Evolutionary conservation across 148 eudicot species (phyloP), one percentile per base, ranked within the genome.

Genomic region (Persicaria maculosa): DNA sequence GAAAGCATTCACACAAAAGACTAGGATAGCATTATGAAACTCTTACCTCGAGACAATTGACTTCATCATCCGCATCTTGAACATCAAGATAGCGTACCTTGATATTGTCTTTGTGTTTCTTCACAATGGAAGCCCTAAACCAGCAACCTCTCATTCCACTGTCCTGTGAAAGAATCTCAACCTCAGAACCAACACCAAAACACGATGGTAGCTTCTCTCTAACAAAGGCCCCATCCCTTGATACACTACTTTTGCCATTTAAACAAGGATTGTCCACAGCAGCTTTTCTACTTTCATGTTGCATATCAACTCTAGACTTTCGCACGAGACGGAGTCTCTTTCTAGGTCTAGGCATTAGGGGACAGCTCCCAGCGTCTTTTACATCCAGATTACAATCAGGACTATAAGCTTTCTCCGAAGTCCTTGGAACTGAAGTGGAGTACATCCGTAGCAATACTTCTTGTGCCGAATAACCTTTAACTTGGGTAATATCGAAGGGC

Each of bases 111-210:
- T 86, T 88, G 79, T 84, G 85, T 80, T 81, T 88, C 78, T 90
- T 90, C 22, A 90, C 81, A 47, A 94, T 55, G 72, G 77, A 47
- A 44, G 93, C 97, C 75, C 88, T 81, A 65, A 91, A 94, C 98
- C 98, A 91, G 72, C 95, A 90, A 6, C 98, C 98, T 65, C 90
- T 85, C 58, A 94, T 79, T 77, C 97, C 98, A 86, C 98, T 94
- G 75, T 94, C 98, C 78, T 88, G 97, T 47, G 97, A 91, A 4
- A 94, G 83, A 50, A 91, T 87, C 82, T 94, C 98, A 74, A 94
- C 82, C 62, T 77, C 78, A 70, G 89, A 85, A 17, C 97, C 96
- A 69, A 88, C 68, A 10, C 62, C 64, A 9, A 83, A 80, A 61
- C 59, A 58, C 64, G 72, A 81, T 1, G 43, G 53, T 44, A 67